Evolutionary conservation across 2,329 filamentous ascomycete genomes (phyloP), one percentile per base, ranked within the genome.

Genomic region (Scytalidium sp.): DNA sequence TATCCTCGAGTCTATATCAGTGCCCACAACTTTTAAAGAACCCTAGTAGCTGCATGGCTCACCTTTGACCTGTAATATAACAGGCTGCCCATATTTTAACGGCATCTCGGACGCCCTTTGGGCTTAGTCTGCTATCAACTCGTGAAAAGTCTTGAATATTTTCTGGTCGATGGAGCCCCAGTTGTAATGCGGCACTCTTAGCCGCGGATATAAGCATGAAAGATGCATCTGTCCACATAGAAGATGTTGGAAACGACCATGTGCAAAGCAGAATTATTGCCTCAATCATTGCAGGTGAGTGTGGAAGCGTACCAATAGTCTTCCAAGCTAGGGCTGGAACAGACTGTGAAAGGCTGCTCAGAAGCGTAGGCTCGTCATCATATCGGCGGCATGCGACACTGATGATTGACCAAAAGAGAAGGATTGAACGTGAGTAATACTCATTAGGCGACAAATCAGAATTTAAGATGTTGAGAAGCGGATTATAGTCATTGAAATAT

Each of bases 171-270:
- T 63, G 58, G 3, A 63, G 43, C 1, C 59, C 59, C 39, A 63
- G 50, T 25, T 61, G 60, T 19, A 55, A 58, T 5, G 50, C 54
- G 13, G 54, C 44, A 19, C 53, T 57, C 3, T 58, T 41, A 53
- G 60, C 59, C 20, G 54, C 45, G 6, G 53, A 56, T 11, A 42
- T 54, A 9, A 62, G 46, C 43, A 59, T 57, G 15, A 54, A 54
- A 8, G 54, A 54, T 1, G 53, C 40, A 40, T 61, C 58, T 3
- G 50, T 51, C n/a, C 51, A 54, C 22, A 53, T 57, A 32, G 56
- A 56, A 19, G 46, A 49, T 21, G 56, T 52, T 3, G 57, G 60
- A 39, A 62, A 60, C 9, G 57, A 57, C 58, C 60, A 63, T 2
- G 48, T 54, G 29, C 52, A 57, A 1, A 59, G 21, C 11, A 61